These are phyloP conservation scores for Globisporangium ultimum DNA, from an alignment of 352 stramenopile genomes.

Conservation along the genomic window DNA sequence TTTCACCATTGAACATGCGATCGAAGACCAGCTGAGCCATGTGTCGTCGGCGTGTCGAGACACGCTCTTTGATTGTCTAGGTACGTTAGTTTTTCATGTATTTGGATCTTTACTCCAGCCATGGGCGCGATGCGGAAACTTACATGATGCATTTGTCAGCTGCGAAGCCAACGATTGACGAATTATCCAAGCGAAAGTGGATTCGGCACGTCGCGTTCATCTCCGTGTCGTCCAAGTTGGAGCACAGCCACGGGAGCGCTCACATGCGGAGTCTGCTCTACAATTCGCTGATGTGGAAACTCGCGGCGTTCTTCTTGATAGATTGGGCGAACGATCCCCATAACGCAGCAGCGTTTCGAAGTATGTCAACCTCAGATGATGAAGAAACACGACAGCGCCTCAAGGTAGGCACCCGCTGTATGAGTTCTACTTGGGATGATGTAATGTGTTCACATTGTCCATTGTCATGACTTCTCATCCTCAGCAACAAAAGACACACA, in stretches of 20 bases:
- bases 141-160: slow-evolving; percentile 18
- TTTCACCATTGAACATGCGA: slow-evolving; percentile 28
- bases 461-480: neutral
- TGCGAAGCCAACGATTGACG: slow-evolving; percentile 28
- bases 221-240: slow-evolving; percentile 31
- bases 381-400: slow-evolving; percentile 22
- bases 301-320: slow-evolving; percentile 41
- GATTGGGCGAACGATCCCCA: slow-evolving; percentile 26
- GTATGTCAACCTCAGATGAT: slow-evolving; percentile 19
- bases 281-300: slow-evolving; percentile 47
- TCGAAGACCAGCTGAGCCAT: slow-evolving; percentile 50
- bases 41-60: slow-evolving; percentile 37
- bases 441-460: neutral
- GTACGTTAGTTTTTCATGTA: too few relatives aligned
- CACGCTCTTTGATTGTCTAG: slow-evolving; percentile 47
- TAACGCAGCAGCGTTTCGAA: neutral
- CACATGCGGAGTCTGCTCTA: slow-evolving; percentile 20
- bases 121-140: too few relatives aligned
- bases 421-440: neutral
- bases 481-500: slow-evolving; percentile 8
- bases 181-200: slow-evolving; percentile 50
- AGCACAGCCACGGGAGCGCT: slow-evolving; percentile 8
- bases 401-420: slow-evolving; percentile 1
- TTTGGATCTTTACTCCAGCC: too few relatives aligned
- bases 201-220: slow-evolving; percentile 57